Evolutionary conservation across 2,329 filamentous ascomycete genomes (phyloP).

Genomic region (Dactylellina haptotyla): DNA sequence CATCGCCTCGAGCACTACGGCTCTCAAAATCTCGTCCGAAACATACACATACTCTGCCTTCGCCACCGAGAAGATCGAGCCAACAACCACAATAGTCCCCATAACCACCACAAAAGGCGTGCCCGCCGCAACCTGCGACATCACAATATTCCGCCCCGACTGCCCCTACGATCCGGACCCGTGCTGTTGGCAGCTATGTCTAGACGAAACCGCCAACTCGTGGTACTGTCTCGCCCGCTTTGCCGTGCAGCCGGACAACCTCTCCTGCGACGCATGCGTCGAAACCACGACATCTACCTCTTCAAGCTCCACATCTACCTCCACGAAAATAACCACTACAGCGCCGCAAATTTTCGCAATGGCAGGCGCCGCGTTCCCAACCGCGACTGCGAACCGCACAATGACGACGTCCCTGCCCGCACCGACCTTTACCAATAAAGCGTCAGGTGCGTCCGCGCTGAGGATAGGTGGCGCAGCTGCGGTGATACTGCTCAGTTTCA

Average conservation of each 20-base stretch:
- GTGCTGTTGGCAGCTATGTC: slow-evolving; percentile 21
- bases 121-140: slow-evolving; percentile 16
- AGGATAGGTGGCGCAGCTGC: slow-evolving; percentile 18
- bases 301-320: not conserved
- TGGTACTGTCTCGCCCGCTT: slow-evolving; percentile 8
- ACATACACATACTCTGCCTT: too few species aligned
- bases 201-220: not conserved
- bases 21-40: not conserved
- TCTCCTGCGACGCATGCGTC: slow-evolving; percentile 11
- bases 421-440: slow-evolving; percentile 6
- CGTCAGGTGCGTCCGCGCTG: not conserved
- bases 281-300: not conserved
- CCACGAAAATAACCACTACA: not conserved
- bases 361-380: not conserved
- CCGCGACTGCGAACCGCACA: not conserved
- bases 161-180: slow-evolving; percentile 17
- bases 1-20: slow-evolving; percentile 1
- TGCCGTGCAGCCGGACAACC: not conserved
- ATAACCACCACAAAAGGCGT: not conserved
- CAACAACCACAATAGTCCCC: not conserved
- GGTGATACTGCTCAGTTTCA: slow-evolving; percentile 1
- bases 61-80: not conserved
- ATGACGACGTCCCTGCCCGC: slow-evolving; percentile 1
- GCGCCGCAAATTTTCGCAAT: not conserved
- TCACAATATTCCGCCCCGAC: slow-evolving; percentile 15